These are phyloP conservation scores for Serendipita sp. DNA, from an alignment of 768 basidiomycete genomes.

Conservation along the genomic window DNA sequence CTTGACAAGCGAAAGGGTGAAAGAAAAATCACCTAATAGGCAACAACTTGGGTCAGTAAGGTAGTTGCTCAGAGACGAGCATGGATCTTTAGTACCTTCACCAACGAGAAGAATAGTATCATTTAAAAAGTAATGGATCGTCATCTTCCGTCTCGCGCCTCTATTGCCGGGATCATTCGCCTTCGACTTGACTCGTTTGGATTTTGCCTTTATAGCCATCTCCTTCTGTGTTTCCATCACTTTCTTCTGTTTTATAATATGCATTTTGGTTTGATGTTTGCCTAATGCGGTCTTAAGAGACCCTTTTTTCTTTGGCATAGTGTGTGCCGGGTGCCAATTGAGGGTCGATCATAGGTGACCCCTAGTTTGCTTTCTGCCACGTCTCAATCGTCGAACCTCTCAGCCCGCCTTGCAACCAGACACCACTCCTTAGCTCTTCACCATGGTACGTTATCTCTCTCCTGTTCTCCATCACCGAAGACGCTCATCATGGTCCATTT, in stretches of 20 bases:
- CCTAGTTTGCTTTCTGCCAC: not conserved
- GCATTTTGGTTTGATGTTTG: not conserved
- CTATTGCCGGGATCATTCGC: not conserved
- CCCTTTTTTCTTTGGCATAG: not conserved
- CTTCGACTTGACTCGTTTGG: not conserved
- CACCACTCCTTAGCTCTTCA: not conserved
- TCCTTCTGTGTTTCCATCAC: not conserved
- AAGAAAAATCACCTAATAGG: constrained; percentile 62
- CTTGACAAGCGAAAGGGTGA: constrained; percentile 53
- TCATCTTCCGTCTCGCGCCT: not conserved
- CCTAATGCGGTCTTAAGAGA: not conserved
- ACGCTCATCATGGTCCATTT: not conserved
- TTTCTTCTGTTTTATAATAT: not conserved
- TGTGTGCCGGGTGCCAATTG: too few relatives aligned
- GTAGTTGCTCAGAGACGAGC: not conserved
- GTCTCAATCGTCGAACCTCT: not conserved
- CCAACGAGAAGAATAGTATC: constrained; percentile 47
- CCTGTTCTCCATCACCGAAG: not conserved
- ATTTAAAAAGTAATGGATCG: constrained; percentile 6
- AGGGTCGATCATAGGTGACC: not conserved
- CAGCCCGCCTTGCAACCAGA: not conserved
- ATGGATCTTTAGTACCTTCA: constrained; percentile 36
- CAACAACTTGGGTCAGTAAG: too few relatives aligned
- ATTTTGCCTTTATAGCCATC: not conserved
- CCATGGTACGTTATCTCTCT: not conserved